Conservation (phyloP, 2,329 filamentous ascomycete species). For the Beauveria rudraprayagi region DNA sequence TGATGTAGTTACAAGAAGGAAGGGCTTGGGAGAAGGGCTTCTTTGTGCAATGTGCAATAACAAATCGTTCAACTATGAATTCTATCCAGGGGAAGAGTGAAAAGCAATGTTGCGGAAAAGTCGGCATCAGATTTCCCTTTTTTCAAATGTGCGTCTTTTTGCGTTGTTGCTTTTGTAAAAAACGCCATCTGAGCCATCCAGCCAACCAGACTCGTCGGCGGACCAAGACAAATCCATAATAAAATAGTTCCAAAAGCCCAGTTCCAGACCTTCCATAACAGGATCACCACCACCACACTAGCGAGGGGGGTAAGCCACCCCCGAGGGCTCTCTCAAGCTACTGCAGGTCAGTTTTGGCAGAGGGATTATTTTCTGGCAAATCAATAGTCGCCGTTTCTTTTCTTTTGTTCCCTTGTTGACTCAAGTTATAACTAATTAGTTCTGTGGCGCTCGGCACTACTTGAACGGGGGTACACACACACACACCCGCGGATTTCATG, state of each 20-base stretch:
- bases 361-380: conserved; percentile 2
- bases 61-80: not conserved
- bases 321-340: not conserved
- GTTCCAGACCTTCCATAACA: not conserved
- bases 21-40: not conserved
- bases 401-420: not conserved
- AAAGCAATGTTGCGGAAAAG: not conserved
- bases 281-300: not conserved
- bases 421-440: not conserved
- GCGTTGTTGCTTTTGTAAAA: not conserved
- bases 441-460: not conserved
- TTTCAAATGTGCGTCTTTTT: not conserved
- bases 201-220: not conserved
- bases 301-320: not conserved
- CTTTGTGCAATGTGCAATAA: not conserved
- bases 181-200: not conserved
- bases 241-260: not conserved
- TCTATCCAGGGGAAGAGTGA: not conserved
- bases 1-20: not conserved
- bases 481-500: not conserved
- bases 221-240: not conserved
- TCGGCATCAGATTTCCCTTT: not conserved
- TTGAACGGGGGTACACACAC: not conserved
- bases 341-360: not conserved
- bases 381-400: not conserved